Conservation (phyloP, 208 protist genomes). For the Leishmania guyanensis region DNA sequence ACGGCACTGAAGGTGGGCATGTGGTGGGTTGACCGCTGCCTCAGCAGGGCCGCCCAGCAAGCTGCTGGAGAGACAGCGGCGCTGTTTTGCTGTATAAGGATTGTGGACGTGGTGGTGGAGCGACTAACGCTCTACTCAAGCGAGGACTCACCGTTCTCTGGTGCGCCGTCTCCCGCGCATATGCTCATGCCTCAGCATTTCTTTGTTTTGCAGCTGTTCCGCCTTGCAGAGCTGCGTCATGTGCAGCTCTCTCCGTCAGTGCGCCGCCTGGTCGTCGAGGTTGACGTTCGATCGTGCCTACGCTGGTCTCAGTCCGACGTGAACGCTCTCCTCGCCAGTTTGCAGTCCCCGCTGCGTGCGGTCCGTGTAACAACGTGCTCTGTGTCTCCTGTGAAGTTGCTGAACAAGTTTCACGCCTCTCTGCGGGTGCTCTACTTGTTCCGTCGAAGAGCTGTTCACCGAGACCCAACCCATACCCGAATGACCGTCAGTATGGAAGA, state of each 20-base stretch:
- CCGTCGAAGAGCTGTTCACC: not conserved
- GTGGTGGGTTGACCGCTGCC: constrained; percentile 35
- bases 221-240: constrained; percentile 15
- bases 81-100: constrained; percentile 10
- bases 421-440: constrained; percentile 28
- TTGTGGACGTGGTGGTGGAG: constrained; percentile 11
- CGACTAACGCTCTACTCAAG: constrained; percentile 16
- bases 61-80: not conserved
- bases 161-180: not conserved
- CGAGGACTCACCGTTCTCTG: constrained; percentile 3
- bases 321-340: not conserved
- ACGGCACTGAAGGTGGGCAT: constrained; percentile 14
- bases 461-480: not conserved
- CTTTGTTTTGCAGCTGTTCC: constrained; percentile 19
- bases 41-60: not conserved
- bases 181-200: constrained; percentile 18
- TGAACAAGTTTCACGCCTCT: constrained; percentile 21
- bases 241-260: constrained; percentile 25
- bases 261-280: constrained; percentile 9
- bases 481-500: constrained; percentile 9
- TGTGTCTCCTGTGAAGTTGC: constrained; percentile 9
- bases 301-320: constrained; percentile 19
- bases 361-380: constrained; percentile 16
- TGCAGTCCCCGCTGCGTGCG: constrained; percentile 21
- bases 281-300: constrained; percentile 22